These are phyloP conservation scores for Lepraria neglecta DNA, from an alignment of 495 filamentous ascomycete genomes.

Conservation along the genomic window DNA sequence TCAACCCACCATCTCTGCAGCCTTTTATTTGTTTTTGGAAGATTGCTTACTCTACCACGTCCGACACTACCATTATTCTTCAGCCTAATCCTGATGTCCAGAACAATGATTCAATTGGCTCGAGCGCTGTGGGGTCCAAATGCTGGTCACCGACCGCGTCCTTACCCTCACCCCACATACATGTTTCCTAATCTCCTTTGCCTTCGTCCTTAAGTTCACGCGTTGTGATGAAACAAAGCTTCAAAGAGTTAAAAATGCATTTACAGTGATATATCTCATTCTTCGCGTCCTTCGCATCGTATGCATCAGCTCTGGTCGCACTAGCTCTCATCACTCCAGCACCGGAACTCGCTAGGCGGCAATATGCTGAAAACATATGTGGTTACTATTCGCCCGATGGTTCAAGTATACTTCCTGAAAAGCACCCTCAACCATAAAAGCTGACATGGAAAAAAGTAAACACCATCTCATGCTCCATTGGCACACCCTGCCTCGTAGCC, in stretches of 20 bases:
- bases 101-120: neutral
- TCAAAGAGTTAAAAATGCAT: neutral
- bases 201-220: neutral
- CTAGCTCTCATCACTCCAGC: constrained; percentile 8
- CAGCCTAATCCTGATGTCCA: neutral
- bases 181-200: neutral
- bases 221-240: neutral
- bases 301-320: neutral
- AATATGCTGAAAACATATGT: neutral
- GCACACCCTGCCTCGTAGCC: constrained; percentile 2
- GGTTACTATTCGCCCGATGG: neutral
- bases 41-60: neutral
- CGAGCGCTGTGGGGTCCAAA: neutral
- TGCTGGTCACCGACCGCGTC: neutral
- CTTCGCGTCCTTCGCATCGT: neutral
- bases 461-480: neutral
- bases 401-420: neutral
- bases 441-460: constrained; percentile 7
- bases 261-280: neutral
- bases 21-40: neutral
- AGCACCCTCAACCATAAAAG: neutral
- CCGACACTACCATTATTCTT: neutral
- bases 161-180: too few relatives aligned
- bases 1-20: too few relatives aligned
- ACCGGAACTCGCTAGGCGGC: neutral